These are phyloP conservation scores for Shiraia sp. DNA, from an alignment of 2,329 filamentous ascomycete species.

Conservation along the genomic window DNA sequence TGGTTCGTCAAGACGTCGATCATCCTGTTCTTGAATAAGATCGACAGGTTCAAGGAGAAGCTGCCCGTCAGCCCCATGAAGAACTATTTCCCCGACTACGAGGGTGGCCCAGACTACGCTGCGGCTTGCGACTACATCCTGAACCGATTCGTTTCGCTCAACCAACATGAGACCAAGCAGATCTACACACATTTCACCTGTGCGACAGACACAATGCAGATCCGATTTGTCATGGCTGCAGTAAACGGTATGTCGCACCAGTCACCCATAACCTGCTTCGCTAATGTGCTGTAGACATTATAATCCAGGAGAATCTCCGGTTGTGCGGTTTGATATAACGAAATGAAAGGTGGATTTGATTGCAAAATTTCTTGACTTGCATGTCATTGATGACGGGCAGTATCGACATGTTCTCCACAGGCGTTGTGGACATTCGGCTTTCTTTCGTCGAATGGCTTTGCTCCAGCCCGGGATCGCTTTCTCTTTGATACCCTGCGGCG, in stretches of 20 bases:
- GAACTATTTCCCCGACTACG: slow-evolving; percentile 77
- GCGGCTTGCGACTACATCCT: slow-evolving; percentile 98
- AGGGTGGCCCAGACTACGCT: slow-evolving; percentile 89
- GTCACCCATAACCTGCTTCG: background rate
- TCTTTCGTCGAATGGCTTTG: slow-evolving; percentile 36
- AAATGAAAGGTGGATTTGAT: slow-evolving; percentile 22
- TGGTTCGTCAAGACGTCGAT: slow-evolving; percentile 76
- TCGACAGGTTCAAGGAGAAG: slow-evolving; percentile 76
- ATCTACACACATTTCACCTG: slow-evolving; percentile 99
- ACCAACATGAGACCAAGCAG: slow-evolving; percentile 99
- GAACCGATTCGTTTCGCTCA: slow-evolving; percentile 96
- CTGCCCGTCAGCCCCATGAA: slow-evolving; percentile 73
- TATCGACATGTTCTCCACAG: slow-evolving; percentile 38
- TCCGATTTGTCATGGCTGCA: slow-evolving; percentile 98
- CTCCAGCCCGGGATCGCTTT: slow-evolving; percentile 34
- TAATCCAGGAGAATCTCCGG: slow-evolving; percentile 98
- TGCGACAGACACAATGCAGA: slow-evolving; percentile 97
- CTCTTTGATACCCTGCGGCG: slow-evolving; percentile 43
- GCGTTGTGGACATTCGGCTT: slow-evolving; percentile 44
- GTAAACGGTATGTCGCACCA: slow-evolving; percentile 78
- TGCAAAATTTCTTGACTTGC: slow-evolving; percentile 39
- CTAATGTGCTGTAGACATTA: slow-evolving; percentile 77
- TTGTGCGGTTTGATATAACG: slow-evolving; percentile 92
- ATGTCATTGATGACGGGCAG: slow-evolving; percentile 40
- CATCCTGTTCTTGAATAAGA: slow-evolving; percentile 76